Evolutionary conservation across 805 yeast species (phyloP), one percentile per base, ranked within the genome.

Genomic region (Yamadazyma phyllophila): DNA sequence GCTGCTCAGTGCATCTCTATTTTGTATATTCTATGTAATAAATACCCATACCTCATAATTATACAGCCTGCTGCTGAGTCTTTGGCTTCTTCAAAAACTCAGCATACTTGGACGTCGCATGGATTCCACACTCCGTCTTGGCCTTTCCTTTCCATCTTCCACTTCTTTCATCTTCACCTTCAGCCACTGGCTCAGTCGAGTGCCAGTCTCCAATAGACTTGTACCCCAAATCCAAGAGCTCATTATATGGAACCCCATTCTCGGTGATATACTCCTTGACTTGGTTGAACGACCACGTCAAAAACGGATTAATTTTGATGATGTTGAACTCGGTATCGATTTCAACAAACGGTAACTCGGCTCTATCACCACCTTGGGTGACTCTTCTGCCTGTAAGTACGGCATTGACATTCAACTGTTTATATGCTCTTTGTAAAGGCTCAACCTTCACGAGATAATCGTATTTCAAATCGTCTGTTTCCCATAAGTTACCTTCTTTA

Each of bases 71-170:
- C 29, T 32, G 40, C 31, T 36, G 31, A 11, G 36, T 7, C 16
- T 15, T 27, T n/a, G 12, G 43, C 14, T 30, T 36, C 36, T 42
- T 35, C 24, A 83, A 60, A 55, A 67, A 85, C 58, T 86, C 74
- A 0, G 86, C 81, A 61, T 86, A 92, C 51, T 86, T 79, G 20
- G 83, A 77, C 1, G 91, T 80, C 56, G 84, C 86, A 60, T 92
- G 98, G 44, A 92, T 90, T 2, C 98, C 98, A 67, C 98, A 92
- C 63, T 92, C 98, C 0, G 96, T 89, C 71, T 92, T 92, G 9
- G 81, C 76, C 61, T 85, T 78, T 2, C 97, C 97, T 71, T 86
- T 85, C 98, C 98, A 92, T 59, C 98, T 79, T 1, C 98, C 98
- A n/a, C 94, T 81, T 53, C 98, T 78, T 64, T 92, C 98, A 60